A percentile compares a stretch with the other conserved stretches of the same genome.
Evolutionary conservation across 345 rosid genomes (phyloP).

Genomic region (Gossypium bickii): DNA sequence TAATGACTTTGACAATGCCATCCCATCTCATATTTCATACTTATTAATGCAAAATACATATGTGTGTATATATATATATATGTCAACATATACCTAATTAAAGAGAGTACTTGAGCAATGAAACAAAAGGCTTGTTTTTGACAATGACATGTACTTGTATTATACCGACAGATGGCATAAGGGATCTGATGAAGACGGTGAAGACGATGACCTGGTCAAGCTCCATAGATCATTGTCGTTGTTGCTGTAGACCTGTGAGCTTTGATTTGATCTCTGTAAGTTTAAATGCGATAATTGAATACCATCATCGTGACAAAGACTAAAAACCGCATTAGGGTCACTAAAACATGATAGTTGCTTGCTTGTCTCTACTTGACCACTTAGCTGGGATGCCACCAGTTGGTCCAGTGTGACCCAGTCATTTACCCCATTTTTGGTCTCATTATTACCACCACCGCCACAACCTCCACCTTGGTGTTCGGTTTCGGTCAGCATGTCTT

Average conservation of each 20-base stretch:
- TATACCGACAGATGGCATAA: slow-evolving; percentile 73
- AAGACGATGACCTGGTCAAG: slow-evolving; percentile 48
- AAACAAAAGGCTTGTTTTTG: not conserved
- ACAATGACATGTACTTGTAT: slow-evolving; percentile 12
- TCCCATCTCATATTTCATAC: slow-evolving; percentile 7
- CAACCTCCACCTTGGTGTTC: slow-evolving; percentile 26
- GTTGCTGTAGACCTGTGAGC: slow-evolving; percentile 18
- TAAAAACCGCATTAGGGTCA: slow-evolving; percentile 39
- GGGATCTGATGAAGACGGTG: slow-evolving; percentile 61
- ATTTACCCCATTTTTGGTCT: slow-evolving; percentile 28
- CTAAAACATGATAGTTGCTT: slow-evolving; percentile 41
- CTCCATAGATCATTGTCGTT: slow-evolving; percentile 60
- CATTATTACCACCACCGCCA: slow-evolving; percentile 2
- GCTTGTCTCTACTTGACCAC: slow-evolving; percentile 50
- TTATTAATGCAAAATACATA: slow-evolving; percentile 13
- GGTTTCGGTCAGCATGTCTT: slow-evolving; percentile 34
- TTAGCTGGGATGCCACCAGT: slow-evolving; percentile 88
- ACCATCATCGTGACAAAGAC: slow-evolving; percentile 35
- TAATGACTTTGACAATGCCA: slow-evolving; percentile 1
- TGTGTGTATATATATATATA: not conserved
- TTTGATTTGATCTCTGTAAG: slow-evolving; percentile 33
- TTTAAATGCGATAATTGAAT: slow-evolving; percentile 35
- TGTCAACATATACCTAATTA: not conserved
- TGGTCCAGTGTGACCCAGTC: slow-evolving; percentile 86
- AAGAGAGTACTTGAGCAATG: not conserved